Conservation (phyloP, 2,329 filamentous ascomycete genomes). For the Cytospora chrysosperma region DNA sequence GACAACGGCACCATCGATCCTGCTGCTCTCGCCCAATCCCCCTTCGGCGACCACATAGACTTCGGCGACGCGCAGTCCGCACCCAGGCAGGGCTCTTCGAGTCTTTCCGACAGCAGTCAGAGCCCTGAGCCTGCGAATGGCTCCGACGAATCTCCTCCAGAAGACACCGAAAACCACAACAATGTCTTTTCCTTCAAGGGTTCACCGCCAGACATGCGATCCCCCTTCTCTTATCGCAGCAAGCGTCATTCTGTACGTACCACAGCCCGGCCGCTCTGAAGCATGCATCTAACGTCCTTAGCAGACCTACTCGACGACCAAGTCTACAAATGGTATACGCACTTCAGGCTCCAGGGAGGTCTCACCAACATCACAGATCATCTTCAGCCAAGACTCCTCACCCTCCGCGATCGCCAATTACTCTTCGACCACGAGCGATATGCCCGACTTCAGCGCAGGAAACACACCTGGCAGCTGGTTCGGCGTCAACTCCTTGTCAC, state of each 20-base stretch:
- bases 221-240: constrained; percentile 31
- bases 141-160: constrained; percentile 26
- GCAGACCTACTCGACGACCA: constrained; percentile 52
- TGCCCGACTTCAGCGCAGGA: constrained; percentile 36
- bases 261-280: not conserved
- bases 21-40: constrained; percentile 30
- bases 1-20: constrained; percentile 38
- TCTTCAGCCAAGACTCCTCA: constrained; percentile 53
- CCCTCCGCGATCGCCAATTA: constrained; percentile 48
- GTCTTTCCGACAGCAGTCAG: constrained; percentile 47
- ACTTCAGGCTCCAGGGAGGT: constrained; percentile 50
- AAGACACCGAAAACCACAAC: constrained; percentile 10
- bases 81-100: constrained; percentile 27
- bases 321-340: constrained; percentile 50
- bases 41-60: constrained; percentile 35
- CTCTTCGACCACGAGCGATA: constrained; percentile 43
- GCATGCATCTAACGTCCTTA: constrained; percentile 29
- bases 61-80: constrained; percentile 32
- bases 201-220: constrained; percentile 19
- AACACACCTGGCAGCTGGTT: constrained; percentile 20
- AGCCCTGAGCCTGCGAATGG: constrained; percentile 34
- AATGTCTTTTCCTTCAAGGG: constrained; percentile 16
- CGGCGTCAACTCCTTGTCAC: constrained; percentile 18
- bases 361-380: constrained; percentile 53
- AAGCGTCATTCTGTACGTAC: constrained; percentile 45